Evolutionary conservation across 805 yeast genomes (phyloP).

Genomic region (Candida cerambycidarum): DNA sequence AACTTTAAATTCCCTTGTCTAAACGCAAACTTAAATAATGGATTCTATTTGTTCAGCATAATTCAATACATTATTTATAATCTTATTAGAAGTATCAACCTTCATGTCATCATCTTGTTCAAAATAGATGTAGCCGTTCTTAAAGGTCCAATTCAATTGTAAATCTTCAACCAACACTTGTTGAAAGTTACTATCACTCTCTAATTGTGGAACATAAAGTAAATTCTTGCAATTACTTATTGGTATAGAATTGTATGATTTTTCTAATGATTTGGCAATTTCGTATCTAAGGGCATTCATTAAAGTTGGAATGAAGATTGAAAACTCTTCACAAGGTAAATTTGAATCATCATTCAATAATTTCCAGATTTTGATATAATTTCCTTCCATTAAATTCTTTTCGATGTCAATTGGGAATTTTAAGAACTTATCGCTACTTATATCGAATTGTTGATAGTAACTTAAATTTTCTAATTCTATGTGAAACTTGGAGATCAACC

Average conservation of each 20-base stretch:
- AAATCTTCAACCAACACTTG: slow-evolving; percentile 30
- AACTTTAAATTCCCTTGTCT: too few relatives aligned
- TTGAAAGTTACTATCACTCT: slow-evolving; percentile 33
- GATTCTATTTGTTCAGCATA: slow-evolving; percentile 93
- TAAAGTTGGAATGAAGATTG: slow-evolving; percentile 72
- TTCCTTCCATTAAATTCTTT: slow-evolving; percentile 94
- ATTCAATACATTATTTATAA: slow-evolving; percentile 71
- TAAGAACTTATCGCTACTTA: slow-evolving; percentile 61
- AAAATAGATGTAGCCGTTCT: slow-evolving; percentile 34
- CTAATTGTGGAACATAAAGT: slow-evolving; percentile 60
- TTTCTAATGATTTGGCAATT: slow-evolving; percentile 80
- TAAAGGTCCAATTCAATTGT: slow-evolving; percentile 36
- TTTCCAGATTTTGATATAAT: slow-evolving; percentile 88
- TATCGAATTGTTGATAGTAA: slow-evolving; percentile 53
- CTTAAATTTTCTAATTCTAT: slow-evolving; percentile 78
- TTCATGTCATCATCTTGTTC: slow-evolving; percentile 46
- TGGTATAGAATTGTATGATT: slow-evolving; percentile 74
- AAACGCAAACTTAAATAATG: slow-evolving; percentile 70
- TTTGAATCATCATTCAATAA: slow-evolving; percentile 56
- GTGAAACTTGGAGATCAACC: slow-evolving; percentile 85
- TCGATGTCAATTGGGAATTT: slow-evolving; percentile 87
- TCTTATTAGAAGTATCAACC: slow-evolving; percentile 31
- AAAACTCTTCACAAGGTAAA: slow-evolving; percentile 73
- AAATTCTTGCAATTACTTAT: slow-evolving; percentile 78
- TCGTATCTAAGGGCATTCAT: slow-evolving; percentile 79